Conservation (phyloP, 2,329 filamentous ascomycete genomes). For the Fusarium algeriense region DNA sequence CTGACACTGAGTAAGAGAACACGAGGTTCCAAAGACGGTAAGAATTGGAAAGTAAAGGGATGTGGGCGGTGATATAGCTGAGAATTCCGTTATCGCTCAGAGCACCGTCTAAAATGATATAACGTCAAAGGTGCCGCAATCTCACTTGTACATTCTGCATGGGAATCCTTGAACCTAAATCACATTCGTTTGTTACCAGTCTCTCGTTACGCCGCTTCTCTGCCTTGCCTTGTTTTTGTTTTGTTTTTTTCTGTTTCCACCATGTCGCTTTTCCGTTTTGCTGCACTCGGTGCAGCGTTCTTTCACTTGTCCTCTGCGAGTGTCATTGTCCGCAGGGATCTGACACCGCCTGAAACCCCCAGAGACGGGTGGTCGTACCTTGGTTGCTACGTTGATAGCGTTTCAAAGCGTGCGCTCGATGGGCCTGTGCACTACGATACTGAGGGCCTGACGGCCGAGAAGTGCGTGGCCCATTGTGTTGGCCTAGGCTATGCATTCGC, state of each 20-base stretch:
- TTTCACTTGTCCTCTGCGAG: conserved; percentile 37
- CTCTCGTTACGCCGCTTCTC: conserved; percentile 20
- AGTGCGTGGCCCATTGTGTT: conserved; percentile 62
- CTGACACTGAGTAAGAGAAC: conserved; percentile 25
- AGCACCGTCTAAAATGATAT: conserved; percentile 28
- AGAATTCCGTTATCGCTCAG: background rate
- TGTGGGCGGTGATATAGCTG: conserved; percentile 10
- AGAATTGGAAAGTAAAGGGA: background rate
- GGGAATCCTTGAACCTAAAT: conserved; percentile 19
- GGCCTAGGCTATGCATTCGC: conserved; percentile 57
- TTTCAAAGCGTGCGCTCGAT: conserved; percentile 35
- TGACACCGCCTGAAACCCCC: conserved; percentile 36
- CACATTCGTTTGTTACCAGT: conserved; percentile 19
- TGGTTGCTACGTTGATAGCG: conserved; percentile 45
- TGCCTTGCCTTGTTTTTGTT: background rate
- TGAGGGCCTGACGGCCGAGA: conserved; percentile 53
- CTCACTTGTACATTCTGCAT: conserved; percentile 14
- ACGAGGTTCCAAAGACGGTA: conserved; percentile 15
- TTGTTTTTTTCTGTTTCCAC: background rate
- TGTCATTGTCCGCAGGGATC: conserved; percentile 39
- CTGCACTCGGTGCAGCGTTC: conserved; percentile 40
- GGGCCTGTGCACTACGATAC: conserved; percentile 40
- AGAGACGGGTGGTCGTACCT: conserved; percentile 41
- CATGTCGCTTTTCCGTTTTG: conserved; percentile 32
- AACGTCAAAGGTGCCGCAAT: conserved; percentile 17